Percentiles rank a stretch among this genome's conserved stretches.
Evolutionary conservation across 2,329 filamentous ascomycete genomes (phyloP).

Genomic region (Nemania abortiva): DNA sequence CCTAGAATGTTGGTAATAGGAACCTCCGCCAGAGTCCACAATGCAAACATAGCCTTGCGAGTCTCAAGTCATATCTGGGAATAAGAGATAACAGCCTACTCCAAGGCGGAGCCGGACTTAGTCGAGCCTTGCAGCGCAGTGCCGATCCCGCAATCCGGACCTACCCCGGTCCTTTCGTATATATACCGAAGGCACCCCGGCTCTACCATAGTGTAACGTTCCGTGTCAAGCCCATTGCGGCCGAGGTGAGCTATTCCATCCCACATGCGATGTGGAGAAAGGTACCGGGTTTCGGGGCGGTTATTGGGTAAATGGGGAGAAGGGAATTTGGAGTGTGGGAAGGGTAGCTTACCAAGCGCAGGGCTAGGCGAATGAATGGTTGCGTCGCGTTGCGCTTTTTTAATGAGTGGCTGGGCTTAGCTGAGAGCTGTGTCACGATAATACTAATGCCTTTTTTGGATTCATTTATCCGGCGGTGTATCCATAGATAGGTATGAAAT

Average conservation of each 20-base stretch:
- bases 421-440: slow-evolving; percentile 36
- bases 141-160: slow-evolving; percentile 36
- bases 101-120: slow-evolving; percentile 11
- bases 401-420: slow-evolving; percentile 36
- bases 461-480: slow-evolving; percentile 36
- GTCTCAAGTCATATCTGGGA: slow-evolving; percentile 9
- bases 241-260: slow-evolving; percentile 16
- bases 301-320: slow-evolving; percentile 24
- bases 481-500: slow-evolving; percentile 22
- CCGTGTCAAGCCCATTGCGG: slow-evolving; percentile 25
- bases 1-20: background rate
- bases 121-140: slow-evolving; percentile 26
- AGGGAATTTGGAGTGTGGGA: slow-evolving; percentile 10
- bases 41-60: slow-evolving; percentile 15
- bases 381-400: slow-evolving; percentile 18
- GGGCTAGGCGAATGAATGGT: slow-evolving; percentile 29
- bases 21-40: background rate
- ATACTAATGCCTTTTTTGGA: slow-evolving; percentile 16
- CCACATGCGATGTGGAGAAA: slow-evolving; percentile 24
- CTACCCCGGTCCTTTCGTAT: slow-evolving; percentile 34
- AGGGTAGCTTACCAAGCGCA: slow-evolving; percentile 34
- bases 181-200: slow-evolving; percentile 33
- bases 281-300: slow-evolving; percentile 10
- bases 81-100: slow-evolving; percentile 2
- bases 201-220: slow-evolving; percentile 33